Evolutionary conservation across 768 basidiomycete species (phyloP).

Genomic region (Termitomyces bulborhizus): DNA sequence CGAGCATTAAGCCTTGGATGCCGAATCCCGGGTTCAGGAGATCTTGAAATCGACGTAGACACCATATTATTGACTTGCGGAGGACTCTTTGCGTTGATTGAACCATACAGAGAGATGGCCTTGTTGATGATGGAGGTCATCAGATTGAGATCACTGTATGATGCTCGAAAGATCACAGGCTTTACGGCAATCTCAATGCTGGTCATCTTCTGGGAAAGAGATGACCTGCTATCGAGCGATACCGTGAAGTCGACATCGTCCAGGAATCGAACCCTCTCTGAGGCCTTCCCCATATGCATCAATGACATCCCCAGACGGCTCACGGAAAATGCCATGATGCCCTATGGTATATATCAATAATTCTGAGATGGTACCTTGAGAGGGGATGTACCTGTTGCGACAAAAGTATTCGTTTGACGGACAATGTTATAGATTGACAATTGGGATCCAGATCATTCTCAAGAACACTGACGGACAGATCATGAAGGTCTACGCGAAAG

Average conservation of each 20-base stretch:
- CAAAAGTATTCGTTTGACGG: slow-evolving; percentile 78
- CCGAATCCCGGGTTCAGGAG: slow-evolving; percentile 5
- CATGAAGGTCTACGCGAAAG: slow-evolving; percentile 85
- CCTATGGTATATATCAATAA: slow-evolving; percentile 33
- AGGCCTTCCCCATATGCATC: slow-evolving; percentile 74
- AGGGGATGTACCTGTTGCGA: slow-evolving; percentile 72
- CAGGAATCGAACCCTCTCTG: slow-evolving; percentile 85
- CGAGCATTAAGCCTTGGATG: slow-evolving; percentile 28
- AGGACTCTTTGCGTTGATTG: slow-evolving; percentile 17
- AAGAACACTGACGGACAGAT: slow-evolving; percentile 82
- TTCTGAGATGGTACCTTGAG: neutral
- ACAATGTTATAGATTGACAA: slow-evolving; percentile 81
- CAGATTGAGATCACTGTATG: slow-evolving; percentile 88
- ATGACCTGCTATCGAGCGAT: slow-evolving; percentile 79
- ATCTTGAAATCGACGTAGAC: slow-evolving; percentile 1
- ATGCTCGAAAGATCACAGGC: slow-evolving; percentile 90
- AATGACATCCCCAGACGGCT: slow-evolving; percentile 90
- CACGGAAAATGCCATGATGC: slow-evolving; percentile 74
- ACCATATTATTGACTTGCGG: slow-evolving; percentile 2
- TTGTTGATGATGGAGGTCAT: slow-evolving; percentile 84
- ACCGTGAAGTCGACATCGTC: slow-evolving; percentile 89
- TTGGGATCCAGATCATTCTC: slow-evolving; percentile 75
- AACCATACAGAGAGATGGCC: slow-evolving; percentile 70
- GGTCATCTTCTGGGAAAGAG: slow-evolving; percentile 63
- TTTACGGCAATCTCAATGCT: slow-evolving; percentile 78